Conservation (phyloP, 495 filamentous ascomycete genomes). For the Trichoderma reesei region DNA sequence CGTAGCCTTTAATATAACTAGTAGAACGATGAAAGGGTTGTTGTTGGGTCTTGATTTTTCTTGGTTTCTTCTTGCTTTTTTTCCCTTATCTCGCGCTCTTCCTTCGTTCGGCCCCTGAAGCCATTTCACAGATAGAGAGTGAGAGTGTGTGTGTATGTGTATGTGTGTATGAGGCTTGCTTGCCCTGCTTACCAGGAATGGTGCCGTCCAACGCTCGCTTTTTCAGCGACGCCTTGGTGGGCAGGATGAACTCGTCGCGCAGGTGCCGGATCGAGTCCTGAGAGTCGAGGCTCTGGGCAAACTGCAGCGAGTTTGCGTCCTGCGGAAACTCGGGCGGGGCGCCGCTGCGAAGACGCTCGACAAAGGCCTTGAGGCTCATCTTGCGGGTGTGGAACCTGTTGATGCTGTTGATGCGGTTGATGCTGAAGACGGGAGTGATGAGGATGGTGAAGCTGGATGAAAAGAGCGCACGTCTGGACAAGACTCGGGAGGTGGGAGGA, state of each 20-base stretch:
- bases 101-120: no score
- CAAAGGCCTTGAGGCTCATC: background rate
- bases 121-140: no score
- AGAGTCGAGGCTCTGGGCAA: conserved; percentile 42
- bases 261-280: conserved; percentile 59
- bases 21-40: background rate
- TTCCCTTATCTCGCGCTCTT: background rate
- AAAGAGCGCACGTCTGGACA: background rate
- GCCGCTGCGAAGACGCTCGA: conserved; percentile 10
- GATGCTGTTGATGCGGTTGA: background rate
- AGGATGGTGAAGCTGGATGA: background rate
- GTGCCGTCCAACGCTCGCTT: conserved; percentile 44
- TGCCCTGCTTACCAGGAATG: conserved; percentile 20
- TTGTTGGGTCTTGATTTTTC: no score
- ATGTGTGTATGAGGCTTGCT: no score
- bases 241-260: conserved; percentile 73
- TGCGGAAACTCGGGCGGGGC: conserved; percentile 8
- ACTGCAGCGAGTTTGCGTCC: conserved; percentile 2
- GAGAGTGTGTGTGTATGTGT: no score
- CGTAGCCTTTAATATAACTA: background rate
- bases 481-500: no score
- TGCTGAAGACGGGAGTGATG: background rate
- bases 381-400: background rate
- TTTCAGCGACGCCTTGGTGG: conserved; percentile 66
- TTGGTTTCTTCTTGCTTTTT: no score